These are phyloP conservation scores for Eremothecium sinecaudum DNA, from an alignment of 1,139 yeast genomes.

Conservation along the genomic window DNA sequence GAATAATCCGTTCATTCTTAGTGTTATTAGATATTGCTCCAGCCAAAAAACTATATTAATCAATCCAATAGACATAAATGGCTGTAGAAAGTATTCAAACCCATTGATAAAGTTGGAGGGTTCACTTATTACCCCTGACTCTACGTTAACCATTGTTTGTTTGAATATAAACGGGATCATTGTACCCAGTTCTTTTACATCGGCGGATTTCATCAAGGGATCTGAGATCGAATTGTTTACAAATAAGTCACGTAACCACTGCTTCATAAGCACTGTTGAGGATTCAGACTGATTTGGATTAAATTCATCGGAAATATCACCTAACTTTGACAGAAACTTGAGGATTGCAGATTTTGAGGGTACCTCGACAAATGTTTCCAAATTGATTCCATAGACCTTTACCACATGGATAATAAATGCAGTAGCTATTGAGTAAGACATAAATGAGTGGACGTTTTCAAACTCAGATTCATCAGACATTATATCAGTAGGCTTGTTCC, in stretches of 20 bases:
- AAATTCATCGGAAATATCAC: constrained; percentile 22
- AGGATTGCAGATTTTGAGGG: constrained; percentile 21
- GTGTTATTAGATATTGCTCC: constrained; percentile 21
- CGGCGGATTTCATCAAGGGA: constrained; percentile 58
- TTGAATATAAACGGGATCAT: constrained; percentile 66
- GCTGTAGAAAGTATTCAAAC: constrained; percentile 55
- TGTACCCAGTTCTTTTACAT: constrained; percentile 57
- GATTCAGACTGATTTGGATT: constrained; percentile 11
- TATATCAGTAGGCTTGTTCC: constrained; percentile 11
- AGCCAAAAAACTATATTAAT: constrained; percentile 28
- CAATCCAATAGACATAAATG: constrained; percentile 35
- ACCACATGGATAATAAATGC: constrained; percentile 18
- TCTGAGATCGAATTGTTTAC: constrained; percentile 85
- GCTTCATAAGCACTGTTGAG: constrained; percentile 42
- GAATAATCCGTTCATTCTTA: constrained; percentile 15
- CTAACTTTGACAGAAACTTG: constrained; percentile 20
- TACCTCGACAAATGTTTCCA: constrained; percentile 16
- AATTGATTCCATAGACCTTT: constrained; percentile 19
- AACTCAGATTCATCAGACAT: constrained; percentile 19
- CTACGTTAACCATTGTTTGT: constrained; percentile 60
- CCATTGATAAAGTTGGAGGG: constrained; percentile 38
- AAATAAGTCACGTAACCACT: constrained; percentile 75
- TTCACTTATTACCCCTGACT: constrained; percentile 42
- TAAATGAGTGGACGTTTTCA: constrained; percentile 19
- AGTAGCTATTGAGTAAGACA: constrained; percentile 24